A percentile compares a stretch with the other conserved stretches of the same genome.
phyloP scores from a whole-genome alignment of 345 rosid genomes.

The Euphorbia tirucalli region DNA sequence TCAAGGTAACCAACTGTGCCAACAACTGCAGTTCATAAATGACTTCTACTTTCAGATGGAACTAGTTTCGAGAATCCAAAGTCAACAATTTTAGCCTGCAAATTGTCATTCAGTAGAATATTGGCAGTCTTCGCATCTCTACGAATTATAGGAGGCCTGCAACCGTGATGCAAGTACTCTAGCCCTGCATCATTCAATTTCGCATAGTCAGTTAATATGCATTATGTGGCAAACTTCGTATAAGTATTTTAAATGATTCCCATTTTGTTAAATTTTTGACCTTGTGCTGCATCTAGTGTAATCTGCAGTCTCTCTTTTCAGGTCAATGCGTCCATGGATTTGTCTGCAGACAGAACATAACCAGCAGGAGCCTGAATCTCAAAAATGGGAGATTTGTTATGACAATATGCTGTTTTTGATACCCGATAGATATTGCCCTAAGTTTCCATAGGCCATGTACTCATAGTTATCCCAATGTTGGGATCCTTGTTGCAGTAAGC shows the following conservation, averaged over 20 bases:
- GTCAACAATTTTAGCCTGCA: constrained; percentile 12
- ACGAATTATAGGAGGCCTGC: constrained; percentile 16
- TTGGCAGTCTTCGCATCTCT: constrained; percentile 18
- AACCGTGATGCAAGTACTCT: constrained; percentile 12
- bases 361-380: not conserved
- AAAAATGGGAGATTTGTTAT: too few relatives aligned
- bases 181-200: too few relatives aligned
- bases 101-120: constrained; percentile 4
- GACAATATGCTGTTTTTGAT: not conserved
- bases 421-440: constrained; percentile 1
- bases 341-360: too few relatives aligned
- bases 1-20: constrained; percentile 1
- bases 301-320: constrained; percentile 11
- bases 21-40: not conserved
- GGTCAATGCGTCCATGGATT: too few relatives aligned
- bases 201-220: not conserved
- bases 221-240: not conserved
- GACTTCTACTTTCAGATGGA: not conserved
- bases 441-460: constrained; percentile 12
- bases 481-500: not conserved
- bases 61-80: constrained; percentile 12
- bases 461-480: constrained; percentile 5
- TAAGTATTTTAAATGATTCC: too few relatives aligned
- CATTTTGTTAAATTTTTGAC: too few relatives aligned
- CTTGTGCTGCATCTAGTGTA: constrained; percentile 5